phyloP scores from a whole-genome alignment of 352 stramenopile genomes.

The Thalassiosira exigua region DNA sequence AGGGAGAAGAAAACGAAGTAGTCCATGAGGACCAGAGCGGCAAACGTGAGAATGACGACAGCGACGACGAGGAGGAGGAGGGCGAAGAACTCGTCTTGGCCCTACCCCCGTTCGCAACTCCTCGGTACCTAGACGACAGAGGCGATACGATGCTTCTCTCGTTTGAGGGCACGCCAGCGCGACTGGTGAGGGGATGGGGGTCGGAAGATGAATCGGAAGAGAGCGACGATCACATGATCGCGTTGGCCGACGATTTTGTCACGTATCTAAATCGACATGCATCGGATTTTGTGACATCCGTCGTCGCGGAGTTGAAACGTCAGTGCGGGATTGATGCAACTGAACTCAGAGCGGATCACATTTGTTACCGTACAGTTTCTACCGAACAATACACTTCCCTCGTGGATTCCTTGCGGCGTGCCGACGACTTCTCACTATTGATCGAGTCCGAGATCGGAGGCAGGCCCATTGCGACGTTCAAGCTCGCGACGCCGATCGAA shows the following conservation, averaged over 20 bases:
- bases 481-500: no score
- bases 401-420: background rate
- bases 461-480: no score
- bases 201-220: slow-evolving; percentile 8
- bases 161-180: slow-evolving; percentile 32
- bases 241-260: slow-evolving; percentile 27
- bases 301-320: slow-evolving; percentile 30
- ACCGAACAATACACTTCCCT: no score
- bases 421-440: slow-evolving; percentile 36
- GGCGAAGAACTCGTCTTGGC: slow-evolving; percentile 51
- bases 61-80: slow-evolving; percentile 39
- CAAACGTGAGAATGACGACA: slow-evolving; percentile 10
- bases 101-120: slow-evolving; percentile 37
- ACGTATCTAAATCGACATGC: slow-evolving; percentile 22
- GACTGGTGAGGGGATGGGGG: slow-evolving; percentile 17
- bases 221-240: background rate
- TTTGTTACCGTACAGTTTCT: no score
- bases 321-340: no score
- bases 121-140: slow-evolving; percentile 27
- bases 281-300: slow-evolving; percentile 42
- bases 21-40: background rate
- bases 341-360: no score
- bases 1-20: slow-evolving; percentile 1
- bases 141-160: slow-evolving; percentile 24
- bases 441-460: slow-evolving; percentile 60